phyloP scores from a whole-genome alignment of 2,329 filamentous ascomycete genomes.

The Lizonia empirigonia region DNA sequence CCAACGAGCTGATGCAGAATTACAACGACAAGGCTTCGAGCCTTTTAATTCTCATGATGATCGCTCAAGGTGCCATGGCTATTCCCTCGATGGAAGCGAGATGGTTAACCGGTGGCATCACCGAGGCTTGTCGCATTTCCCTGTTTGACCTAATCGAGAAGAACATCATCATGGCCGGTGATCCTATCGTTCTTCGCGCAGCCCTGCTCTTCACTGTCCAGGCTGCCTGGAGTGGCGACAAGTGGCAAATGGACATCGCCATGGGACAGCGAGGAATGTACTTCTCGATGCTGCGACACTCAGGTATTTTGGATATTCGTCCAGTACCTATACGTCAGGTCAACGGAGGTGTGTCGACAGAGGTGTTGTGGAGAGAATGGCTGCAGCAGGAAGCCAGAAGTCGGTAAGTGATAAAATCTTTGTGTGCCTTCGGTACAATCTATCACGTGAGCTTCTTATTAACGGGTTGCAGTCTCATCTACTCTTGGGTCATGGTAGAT shows the following conservation, averaged over 20 bases:
- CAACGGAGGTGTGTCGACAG: constrained; percentile 52
- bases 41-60: constrained; percentile 71
- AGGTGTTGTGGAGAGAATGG: constrained; percentile 68
- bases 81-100: constrained; percentile 69
- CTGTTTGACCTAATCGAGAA: constrained; percentile 75
- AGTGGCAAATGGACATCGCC: constrained; percentile 78
- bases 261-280: constrained; percentile 78
- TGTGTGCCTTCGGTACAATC: constrained; percentile 15
- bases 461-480: constrained; percentile 62
- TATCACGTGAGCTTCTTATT: constrained; percentile 34
- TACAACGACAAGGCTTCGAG: constrained; percentile 69
- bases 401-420: constrained; percentile 54
- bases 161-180: constrained; percentile 70
- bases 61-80: constrained; percentile 71
- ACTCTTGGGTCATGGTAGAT: constrained; percentile 77
- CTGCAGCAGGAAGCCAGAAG: constrained; percentile 67
- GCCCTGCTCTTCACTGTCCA: constrained; percentile 71
- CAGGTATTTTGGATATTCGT: constrained; percentile 66
- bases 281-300: constrained; percentile 72
- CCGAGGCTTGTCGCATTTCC: constrained; percentile 73
- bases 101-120: constrained; percentile 68
- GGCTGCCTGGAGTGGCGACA: constrained; percentile 75
- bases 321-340: constrained; percentile 54
- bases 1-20: constrained; percentile 68
- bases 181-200: constrained; percentile 67